Conservation (phyloP, 495 filamentous ascomycete species). For the Trypethelium eluteriae region DNA sequence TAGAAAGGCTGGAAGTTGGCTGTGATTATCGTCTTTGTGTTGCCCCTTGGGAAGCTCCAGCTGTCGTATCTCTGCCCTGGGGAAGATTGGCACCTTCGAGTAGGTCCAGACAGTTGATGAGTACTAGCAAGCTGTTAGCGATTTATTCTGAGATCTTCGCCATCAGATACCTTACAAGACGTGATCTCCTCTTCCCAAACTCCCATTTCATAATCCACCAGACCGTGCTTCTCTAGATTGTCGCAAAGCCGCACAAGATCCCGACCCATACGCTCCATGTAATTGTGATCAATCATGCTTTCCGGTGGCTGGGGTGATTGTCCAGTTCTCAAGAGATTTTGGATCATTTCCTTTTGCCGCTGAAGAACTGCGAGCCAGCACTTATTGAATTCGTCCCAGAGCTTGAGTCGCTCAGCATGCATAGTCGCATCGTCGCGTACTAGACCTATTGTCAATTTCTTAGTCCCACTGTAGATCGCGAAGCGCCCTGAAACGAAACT, state of each 20-base stretch:
- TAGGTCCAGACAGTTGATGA: neutral
- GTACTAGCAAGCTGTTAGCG: neutral
- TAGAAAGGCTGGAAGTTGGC: neutral
- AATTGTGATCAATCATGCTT: constrained; percentile 58
- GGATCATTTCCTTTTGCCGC: constrained; percentile 71
- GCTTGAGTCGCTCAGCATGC: constrained; percentile 61
- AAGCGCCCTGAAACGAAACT: constrained; percentile 34
- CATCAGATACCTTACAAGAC: constrained; percentile 49
- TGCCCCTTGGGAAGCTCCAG: constrained; percentile 4
- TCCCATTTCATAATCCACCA: constrained; percentile 96
- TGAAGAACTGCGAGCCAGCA: constrained; percentile 87
- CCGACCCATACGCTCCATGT: constrained; percentile 69
- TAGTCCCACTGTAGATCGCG: neutral
- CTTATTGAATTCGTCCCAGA: constrained; percentile 93
- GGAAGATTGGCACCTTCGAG: neutral
- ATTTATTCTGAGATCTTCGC: neutral
- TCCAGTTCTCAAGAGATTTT: constrained; percentile 51
- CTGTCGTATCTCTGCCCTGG: constrained; percentile 3
- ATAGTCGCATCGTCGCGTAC: constrained; percentile 66
- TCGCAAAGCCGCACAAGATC: constrained; percentile 78
- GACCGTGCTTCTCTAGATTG: constrained; percentile 72
- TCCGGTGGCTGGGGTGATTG: constrained; percentile 52
- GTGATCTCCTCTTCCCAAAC: constrained; percentile 94
- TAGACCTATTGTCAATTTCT: constrained; percentile 45
- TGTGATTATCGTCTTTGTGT: constrained; percentile 3